Percentiles rank a stretch among this genome's conserved stretches.
Conservation (phyloP, 345 rosid species). For the Limnanthes douglasii region DNA sequence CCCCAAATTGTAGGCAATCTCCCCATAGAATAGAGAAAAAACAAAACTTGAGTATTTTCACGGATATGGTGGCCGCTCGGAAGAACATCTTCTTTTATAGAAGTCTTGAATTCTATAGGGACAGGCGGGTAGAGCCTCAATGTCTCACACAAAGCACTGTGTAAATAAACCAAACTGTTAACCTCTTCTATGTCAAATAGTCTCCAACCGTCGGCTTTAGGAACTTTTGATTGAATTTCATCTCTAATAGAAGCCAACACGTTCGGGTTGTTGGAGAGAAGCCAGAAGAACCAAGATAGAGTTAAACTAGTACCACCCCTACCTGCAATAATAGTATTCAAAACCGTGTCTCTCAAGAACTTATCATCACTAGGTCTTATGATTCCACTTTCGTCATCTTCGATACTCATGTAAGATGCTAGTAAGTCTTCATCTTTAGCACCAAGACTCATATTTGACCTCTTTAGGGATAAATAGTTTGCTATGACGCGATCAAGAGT, state of each 20-base stretch:
- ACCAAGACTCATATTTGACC: no score
- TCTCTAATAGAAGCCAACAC: constrained; percentile 8
- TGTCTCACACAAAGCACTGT: constrained; percentile 10
- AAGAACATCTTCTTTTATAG: neutral
- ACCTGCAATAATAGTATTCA: constrained; percentile 13
- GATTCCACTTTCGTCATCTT: no score
- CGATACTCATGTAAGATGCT: no score
- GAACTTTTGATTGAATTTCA: constrained; percentile 8
- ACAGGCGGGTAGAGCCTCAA: constrained; percentile 13
- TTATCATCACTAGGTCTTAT: no score
- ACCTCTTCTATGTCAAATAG: no score
- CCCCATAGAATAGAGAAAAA: constrained; percentile 4
- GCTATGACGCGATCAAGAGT: neutral
- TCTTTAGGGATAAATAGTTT: no score
- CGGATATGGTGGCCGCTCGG: no score
- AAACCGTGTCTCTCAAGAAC: constrained; percentile 10
- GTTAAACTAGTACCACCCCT: constrained; percentile 13
- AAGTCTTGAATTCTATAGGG: constrained; percentile 2
- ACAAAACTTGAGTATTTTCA: neutral
- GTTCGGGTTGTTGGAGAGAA: constrained; percentile 9
- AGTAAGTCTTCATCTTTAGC: neutral
- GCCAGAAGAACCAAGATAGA: constrained; percentile 18
- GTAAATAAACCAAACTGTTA: constrained; percentile 13
- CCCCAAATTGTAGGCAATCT: constrained; percentile 13
- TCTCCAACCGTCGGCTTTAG: neutral